Evolutionary conservation across 1,139 yeast species (phyloP).

Genomic region (Pneumocystis wakefieldiae): DNA sequence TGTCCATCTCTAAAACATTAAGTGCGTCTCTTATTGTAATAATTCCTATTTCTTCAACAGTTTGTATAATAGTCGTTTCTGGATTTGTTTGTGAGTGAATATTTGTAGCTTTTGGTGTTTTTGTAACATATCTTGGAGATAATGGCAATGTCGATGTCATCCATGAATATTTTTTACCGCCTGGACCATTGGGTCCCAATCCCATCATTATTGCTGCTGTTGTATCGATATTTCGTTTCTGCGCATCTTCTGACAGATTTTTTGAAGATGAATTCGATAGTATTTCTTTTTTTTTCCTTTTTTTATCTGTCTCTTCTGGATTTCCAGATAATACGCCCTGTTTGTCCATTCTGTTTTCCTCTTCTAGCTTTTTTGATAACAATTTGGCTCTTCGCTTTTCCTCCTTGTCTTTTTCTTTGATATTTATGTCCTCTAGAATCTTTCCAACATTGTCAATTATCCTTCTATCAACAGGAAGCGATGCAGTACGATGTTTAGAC

Average conservation of each 20-base stretch:
- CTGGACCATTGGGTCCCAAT: constrained; percentile 3
- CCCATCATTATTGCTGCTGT: constrained; percentile 10
- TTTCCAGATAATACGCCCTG: not conserved
- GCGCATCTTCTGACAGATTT: constrained; percentile 6
- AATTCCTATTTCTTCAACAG: not conserved
- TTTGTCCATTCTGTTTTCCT: constrained; percentile 1
- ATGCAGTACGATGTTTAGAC: constrained; percentile 8
- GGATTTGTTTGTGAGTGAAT: not conserved
- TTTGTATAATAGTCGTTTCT: not conserved
- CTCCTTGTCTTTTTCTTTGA: constrained; percentile 7
- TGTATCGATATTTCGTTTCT: constrained; percentile 9
- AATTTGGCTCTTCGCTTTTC: constrained; percentile 7
- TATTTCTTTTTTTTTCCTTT: constrained; percentile 1
- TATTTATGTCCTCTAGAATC: constrained; percentile 4
- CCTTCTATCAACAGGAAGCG: constrained; percentile 7
- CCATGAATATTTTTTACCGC: constrained; percentile 11
- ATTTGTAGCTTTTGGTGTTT: not conserved
- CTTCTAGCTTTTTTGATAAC: constrained; percentile 7
- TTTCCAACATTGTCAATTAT: constrained; percentile 9
- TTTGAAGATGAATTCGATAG: constrained; percentile 4
- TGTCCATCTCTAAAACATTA: constrained; percentile 7
- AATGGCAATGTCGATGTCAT: constrained; percentile 4
- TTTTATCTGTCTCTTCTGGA: not conserved
- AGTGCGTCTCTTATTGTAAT: constrained; percentile 8
- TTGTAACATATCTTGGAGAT: not conserved